Conservation (phyloP, 176 grass and related monocot species). For the Rhynchospora breviuscula region DNA sequence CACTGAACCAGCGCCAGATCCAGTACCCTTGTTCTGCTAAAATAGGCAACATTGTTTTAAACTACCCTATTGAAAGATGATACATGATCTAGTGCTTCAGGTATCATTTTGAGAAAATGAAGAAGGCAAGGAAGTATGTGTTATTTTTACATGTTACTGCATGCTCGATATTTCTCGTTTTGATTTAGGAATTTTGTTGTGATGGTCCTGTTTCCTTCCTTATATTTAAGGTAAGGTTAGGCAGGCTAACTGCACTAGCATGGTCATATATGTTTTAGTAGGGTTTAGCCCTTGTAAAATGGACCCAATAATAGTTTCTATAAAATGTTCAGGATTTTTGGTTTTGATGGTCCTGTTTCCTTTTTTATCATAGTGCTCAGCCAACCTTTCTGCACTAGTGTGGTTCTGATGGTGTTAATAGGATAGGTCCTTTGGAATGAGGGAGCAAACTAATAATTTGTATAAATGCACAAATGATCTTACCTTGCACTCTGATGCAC, state of each 20-base stretch:
- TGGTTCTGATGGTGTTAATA: neutral
- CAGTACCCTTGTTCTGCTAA: neutral
- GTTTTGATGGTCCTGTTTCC: no score
- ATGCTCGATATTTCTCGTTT: neutral
- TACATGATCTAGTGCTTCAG: neutral
- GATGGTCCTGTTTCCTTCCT: no score
- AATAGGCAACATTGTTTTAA: neutral
- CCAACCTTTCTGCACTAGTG: neutral
- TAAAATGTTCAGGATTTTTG: neutral
- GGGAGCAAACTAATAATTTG: neutral
- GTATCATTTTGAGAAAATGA: neutral
- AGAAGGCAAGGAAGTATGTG: neutral
- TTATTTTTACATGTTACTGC: neutral
- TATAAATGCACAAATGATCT: neutral
- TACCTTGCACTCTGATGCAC: neutral
- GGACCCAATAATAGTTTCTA: no score
- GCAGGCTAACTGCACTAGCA: neutral
- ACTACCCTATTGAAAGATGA: neutral
- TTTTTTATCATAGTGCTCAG: neutral
- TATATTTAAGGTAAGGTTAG: neutral
- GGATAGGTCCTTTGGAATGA: neutral
- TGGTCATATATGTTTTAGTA: neutral
- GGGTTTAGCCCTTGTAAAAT: neutral
- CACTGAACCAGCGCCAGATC: neutral
- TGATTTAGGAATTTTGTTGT: neutral